A percentile compares a stretch with the other conserved stretches of the same genome.
These are phyloP conservation scores for Xenoacremonium recifei DNA, from an alignment of 2,329 filamentous ascomycete species.

Conservation along the genomic window DNA sequence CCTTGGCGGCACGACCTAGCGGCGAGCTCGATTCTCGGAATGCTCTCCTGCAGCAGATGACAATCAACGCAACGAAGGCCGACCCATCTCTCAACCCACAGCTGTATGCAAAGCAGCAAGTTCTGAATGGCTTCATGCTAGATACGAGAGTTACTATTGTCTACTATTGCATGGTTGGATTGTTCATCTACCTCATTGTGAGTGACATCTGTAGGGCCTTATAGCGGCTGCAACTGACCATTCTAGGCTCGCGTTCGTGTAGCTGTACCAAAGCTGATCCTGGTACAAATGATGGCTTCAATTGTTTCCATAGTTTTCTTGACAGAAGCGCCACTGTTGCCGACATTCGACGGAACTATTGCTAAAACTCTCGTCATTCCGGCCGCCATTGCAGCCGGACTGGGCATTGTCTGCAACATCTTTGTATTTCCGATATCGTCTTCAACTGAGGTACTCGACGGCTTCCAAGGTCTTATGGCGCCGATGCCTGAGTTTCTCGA, in stretches of 20 bases:
- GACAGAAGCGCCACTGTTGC: conserved; percentile 40
- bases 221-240: not conserved
- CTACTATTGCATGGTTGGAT: conserved; percentile 35
- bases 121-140: conserved; percentile 46
- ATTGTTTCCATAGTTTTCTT: conserved; percentile 47
- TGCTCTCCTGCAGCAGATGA: conserved; percentile 35
- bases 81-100: conserved; percentile 22
- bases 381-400: conserved; percentile 42
- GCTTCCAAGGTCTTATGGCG: not conserved
- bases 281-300: conserved; percentile 45
- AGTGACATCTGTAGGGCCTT: not conserved
- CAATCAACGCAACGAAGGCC: conserved; percentile 27
- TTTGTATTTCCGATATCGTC: conserved; percentile 50
- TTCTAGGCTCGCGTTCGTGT: conserved; percentile 38
- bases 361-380: conserved; percentile 41
- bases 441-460: conserved; percentile 39
- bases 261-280: conserved; percentile 42
- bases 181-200: conserved; percentile 39
- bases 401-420: conserved; percentile 42
- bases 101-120: conserved; percentile 28
- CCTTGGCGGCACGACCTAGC: conserved; percentile 39
- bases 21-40: conserved; percentile 33
- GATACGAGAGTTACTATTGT: conserved; percentile 43
- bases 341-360: conserved; percentile 38
- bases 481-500: not conserved